A percentile compares a stretch with the other conserved stretches of the same genome.
Evolutionary conservation across 78 protist genomes (phyloP).

Genomic region (Isochrysis galbana): DNA sequence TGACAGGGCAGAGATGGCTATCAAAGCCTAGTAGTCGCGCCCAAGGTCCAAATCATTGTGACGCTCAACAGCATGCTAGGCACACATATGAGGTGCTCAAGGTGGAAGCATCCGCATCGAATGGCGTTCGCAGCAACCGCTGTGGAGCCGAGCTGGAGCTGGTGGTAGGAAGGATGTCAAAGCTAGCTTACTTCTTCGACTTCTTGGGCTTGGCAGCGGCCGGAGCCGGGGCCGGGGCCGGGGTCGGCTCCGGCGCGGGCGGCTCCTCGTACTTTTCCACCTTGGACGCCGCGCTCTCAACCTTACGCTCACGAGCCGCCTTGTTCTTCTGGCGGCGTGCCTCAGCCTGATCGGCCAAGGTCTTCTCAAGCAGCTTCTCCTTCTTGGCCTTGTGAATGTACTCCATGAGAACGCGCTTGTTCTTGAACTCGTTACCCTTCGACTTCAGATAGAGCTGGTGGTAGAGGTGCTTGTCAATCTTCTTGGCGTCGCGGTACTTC

Average conservation of each 20-base stretch:
- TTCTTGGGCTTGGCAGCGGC: neutral
- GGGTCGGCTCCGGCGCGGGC: neutral
- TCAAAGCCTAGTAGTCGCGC: too few species aligned
- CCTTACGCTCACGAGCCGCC: conserved; percentile 29
- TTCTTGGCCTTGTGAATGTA: conserved; percentile 92
- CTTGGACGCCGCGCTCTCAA: too few species aligned
- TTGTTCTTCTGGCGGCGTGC: conserved; percentile 85
- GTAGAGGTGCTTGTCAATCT: conserved; percentile 75
- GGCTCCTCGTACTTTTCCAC: neutral
- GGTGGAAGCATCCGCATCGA: too few species aligned
- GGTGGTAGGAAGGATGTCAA: neutral
- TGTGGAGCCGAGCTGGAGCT: too few species aligned
- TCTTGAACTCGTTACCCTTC: conserved; percentile 99
- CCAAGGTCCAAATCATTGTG: too few species aligned
- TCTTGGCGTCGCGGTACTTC: conserved; percentile 95
- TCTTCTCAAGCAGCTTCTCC: conserved; percentile 79
- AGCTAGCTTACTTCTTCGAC: neutral
- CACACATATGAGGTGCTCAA: too few species aligned
- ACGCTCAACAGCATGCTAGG: too few species aligned
- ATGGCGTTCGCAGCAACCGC: too few species aligned
- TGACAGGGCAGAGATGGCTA: too few species aligned
- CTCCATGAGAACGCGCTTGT: conserved; percentile 94
- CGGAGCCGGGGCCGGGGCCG: too few species aligned
- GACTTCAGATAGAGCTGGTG: conserved; percentile 92
- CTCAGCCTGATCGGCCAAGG: conserved; percentile 88